Conservation (phyloP, 2,329 filamentous ascomycete genomes). For the Teratosphaeria pseudoeucalypti region DNA sequence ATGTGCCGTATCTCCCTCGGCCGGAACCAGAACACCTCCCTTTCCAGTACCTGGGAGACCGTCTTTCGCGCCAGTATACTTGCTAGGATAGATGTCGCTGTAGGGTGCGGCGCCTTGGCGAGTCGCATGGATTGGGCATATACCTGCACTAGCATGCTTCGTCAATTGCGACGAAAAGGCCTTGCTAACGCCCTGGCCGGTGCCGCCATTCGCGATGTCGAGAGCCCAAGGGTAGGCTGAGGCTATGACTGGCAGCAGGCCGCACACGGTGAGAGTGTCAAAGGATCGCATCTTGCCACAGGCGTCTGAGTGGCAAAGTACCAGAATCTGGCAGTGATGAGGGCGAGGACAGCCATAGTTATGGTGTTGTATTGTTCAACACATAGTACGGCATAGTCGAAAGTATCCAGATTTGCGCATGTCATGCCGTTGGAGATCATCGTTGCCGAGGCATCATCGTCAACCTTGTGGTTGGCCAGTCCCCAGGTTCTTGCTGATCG, state of each 20-base stretch:
- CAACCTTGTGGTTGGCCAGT: neutral
- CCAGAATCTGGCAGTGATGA: neutral
- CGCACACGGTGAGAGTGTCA: neutral
- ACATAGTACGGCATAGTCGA: neutral
- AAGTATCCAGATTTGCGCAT: neutral
- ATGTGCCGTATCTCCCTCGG: conserved; percentile 27
- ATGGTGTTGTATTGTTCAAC: neutral
- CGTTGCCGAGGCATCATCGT: neutral
- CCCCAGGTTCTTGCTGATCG: neutral
- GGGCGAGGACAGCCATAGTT: neutral
- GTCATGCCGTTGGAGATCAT: neutral
- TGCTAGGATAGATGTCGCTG: conserved; percentile 2
- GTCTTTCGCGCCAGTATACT: conserved; percentile 4
- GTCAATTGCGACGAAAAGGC: neutral
- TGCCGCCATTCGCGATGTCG: neutral
- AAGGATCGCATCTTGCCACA: neutral
- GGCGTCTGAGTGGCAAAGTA: neutral
- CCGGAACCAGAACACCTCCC: conserved; percentile 34
- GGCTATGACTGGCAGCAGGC: neutral
- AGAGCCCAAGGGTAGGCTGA: neutral
- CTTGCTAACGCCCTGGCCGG: neutral
- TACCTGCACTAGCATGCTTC: neutral
- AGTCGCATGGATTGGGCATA: neutral
- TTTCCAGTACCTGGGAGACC: conserved; percentile 25
- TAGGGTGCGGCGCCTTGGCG: conserved; percentile 3